phyloP scores from a whole-genome alignment of 2,329 filamentous ascomycete species.

The Daldinia eschscholtzii region DNA sequence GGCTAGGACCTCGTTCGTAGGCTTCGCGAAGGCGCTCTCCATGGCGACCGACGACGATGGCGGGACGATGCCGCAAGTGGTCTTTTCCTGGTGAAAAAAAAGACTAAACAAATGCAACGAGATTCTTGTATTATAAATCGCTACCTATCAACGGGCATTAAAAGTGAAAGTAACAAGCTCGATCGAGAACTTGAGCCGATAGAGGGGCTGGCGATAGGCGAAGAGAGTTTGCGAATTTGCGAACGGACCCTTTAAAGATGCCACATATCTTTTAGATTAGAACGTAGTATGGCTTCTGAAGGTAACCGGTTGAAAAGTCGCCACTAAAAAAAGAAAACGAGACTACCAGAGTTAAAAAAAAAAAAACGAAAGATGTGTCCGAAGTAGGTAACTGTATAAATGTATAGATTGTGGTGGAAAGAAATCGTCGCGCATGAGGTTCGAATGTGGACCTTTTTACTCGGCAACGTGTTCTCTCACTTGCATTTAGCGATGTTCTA shows the following conservation, averaged over 20 bases:
- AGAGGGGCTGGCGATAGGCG: slow-evolving; percentile 34
- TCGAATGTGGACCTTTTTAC: slow-evolving; percentile 38
- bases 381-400: slow-evolving; percentile 15
- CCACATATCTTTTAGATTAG: slow-evolving; percentile 50
- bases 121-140: slow-evolving; percentile 17
- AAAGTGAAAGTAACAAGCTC: slow-evolving; percentile 33
- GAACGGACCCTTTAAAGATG: slow-evolving; percentile 46
- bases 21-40: slow-evolving; percentile 73
- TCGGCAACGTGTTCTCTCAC: slow-evolving; percentile 45
- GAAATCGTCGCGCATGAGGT: slow-evolving; percentile 35
- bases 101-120: slow-evolving; percentile 14
- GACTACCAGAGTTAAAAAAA: slow-evolving; percentile 10
- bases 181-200: slow-evolving; percentile 27
- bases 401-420: slow-evolving; percentile 38
- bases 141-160: slow-evolving; percentile 36
- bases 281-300: slow-evolving; percentile 15
- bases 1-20: slow-evolving; percentile 69
- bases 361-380: slow-evolving; percentile 27
- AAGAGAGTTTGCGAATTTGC: slow-evolving; percentile 28
- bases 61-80: slow-evolving; percentile 42
- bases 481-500: slow-evolving; percentile 23
- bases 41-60: slow-evolving; percentile 56
- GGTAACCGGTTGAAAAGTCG: slow-evolving; percentile 32
- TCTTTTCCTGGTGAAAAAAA: slow-evolving; percentile 3
- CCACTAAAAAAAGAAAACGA: slow-evolving; percentile 32